Base-by-base conservation (phyloP, 805 yeast species). In the Spathaspora sp. region DNA sequence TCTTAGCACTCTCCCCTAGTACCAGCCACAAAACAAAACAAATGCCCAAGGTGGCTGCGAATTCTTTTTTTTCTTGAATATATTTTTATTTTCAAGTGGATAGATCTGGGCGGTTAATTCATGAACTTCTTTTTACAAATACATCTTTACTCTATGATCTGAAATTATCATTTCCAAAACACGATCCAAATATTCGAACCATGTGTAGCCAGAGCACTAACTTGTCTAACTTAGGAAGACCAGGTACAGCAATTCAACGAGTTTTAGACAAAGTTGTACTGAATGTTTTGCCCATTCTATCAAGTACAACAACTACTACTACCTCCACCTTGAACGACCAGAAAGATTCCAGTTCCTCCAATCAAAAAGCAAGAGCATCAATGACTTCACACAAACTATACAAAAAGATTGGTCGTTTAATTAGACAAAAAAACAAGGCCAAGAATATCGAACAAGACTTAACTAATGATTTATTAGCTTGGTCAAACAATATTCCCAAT, bases 401-500 rank as follows among this genome's bases (percentile, higher is more conserved):
- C 20, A 26, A 45, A 6, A 53, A 52, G 31, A 32, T 56, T 20
- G 55, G 48, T 7, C 54, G 57, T 43, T 40, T 76, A 45, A 66
- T 77, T 48, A 74, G 69, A 55, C 51, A 60, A 8, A 76, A 78
- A 55, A 69, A 68, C 49, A 78, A 69, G 49, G 60, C 65, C 5
- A 58, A 71, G 48, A 61, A 57, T 38, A 64, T 69, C 46, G 70
- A 75, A 51, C 64, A 60, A 11, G 77, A 71, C 12, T 65, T 79
- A 46, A 55, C 71, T 6, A 68, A 63, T 32, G 79, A 79, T 17
- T 57, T 80, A 14, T 58, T 61, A 2, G 61, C 61, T 3, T 80
- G 85, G 85, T 62, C 70, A 29, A 59, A 64, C 32, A 57, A 63
- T 3, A 54, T 79, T 29, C 75, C 73, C 6, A 69, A 67, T 49